These are phyloP conservation scores for Albugo laibachii DNA, from an alignment of 352 stramenopile species.

Conservation along the genomic window DNA sequence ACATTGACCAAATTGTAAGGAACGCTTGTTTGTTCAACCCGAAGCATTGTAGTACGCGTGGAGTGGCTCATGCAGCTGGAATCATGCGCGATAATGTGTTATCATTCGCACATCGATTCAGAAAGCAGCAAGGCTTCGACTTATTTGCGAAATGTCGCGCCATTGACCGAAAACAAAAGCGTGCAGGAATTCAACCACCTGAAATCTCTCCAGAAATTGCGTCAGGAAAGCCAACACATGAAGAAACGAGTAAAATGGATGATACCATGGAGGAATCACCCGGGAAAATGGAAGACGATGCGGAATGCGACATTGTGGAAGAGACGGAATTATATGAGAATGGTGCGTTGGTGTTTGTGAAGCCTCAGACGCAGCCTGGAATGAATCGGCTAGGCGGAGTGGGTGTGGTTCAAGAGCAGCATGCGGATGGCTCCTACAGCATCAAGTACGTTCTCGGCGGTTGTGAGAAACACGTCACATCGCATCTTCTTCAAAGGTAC, in stretches of 20 bases:
- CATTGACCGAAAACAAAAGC: constrained; percentile 28
- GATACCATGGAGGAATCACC: neutral
- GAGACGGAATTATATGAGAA: neutral
- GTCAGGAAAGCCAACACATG: neutral
- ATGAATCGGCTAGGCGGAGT: constrained; percentile 65
- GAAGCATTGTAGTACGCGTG: constrained; percentile 38
- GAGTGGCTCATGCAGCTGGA: constrained; percentile 59
- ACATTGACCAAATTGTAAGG: constrained; percentile 74
- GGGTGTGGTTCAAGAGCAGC: constrained; percentile 22
- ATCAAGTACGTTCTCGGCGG: constrained; percentile 74
- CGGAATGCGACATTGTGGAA: neutral
- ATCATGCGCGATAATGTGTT: constrained; percentile 82
- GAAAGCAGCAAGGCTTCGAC: constrained; percentile 71
- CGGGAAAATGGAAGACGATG: constrained; percentile 3
- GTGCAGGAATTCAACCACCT: neutral
- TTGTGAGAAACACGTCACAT: constrained; percentile 38
- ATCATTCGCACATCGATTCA: constrained; percentile 75
- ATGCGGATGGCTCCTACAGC: constrained; percentile 37
- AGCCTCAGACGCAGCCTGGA: constrained; percentile 40
- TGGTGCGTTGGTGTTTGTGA: constrained; percentile 55
- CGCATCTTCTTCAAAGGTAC: constrained; percentile 34
- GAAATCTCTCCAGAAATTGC: neutral
- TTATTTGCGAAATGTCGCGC: constrained; percentile 77
- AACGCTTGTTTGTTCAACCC: constrained; percentile 85
- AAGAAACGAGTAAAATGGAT: neutral